Conservation (phyloP, 495 filamentous ascomycete genomes). For the Aspergillus olivimuriae region DNA sequence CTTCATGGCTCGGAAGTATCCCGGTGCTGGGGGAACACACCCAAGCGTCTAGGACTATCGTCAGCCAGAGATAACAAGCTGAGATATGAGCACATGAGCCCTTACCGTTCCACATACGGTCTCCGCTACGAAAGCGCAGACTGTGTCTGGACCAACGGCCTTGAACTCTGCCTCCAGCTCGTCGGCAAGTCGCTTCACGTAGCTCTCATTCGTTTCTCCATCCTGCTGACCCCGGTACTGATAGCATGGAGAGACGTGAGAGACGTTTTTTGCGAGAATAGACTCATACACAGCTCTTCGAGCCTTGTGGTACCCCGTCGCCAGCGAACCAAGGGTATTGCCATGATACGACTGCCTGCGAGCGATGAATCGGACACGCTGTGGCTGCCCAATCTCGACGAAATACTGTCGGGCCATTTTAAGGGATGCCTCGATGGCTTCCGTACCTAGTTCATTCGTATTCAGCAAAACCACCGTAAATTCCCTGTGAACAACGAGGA, state of each 20-base stretch:
- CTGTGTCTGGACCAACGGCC: constrained; percentile 56
- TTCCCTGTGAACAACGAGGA: background rate
- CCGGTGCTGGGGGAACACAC: constrained; percentile 50
- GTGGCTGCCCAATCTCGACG: constrained; percentile 18
- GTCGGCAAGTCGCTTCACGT: constrained; percentile 48
- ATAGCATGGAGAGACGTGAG: constrained; percentile 59
- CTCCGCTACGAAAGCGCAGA: constrained; percentile 69
- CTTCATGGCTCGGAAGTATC: constrained; percentile 54
- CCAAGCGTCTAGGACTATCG: constrained; percentile 35
- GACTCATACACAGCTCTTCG: constrained; percentile 56
- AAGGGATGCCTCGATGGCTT: constrained; percentile 53
- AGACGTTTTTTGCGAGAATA: constrained; percentile 50
- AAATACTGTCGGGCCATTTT: constrained; percentile 42
- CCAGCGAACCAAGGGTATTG: constrained; percentile 60
- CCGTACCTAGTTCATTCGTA: constrained; percentile 16
- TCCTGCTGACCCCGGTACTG: constrained; percentile 45
- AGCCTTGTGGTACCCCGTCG: constrained; percentile 51
- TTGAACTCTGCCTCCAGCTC: constrained; percentile 71
- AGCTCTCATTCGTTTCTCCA: constrained; percentile 28
- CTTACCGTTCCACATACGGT: constrained; percentile 48
- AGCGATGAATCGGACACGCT: constrained; percentile 51
- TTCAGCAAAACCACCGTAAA: too few relatives aligned
- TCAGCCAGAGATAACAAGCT: background rate
- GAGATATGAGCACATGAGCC: background rate
- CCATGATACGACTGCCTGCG: constrained; percentile 64